These are phyloP conservation scores for Micractinium conductrix DNA, from an alignment of 139 green algal genomes.

Conservation along the genomic window DNA sequence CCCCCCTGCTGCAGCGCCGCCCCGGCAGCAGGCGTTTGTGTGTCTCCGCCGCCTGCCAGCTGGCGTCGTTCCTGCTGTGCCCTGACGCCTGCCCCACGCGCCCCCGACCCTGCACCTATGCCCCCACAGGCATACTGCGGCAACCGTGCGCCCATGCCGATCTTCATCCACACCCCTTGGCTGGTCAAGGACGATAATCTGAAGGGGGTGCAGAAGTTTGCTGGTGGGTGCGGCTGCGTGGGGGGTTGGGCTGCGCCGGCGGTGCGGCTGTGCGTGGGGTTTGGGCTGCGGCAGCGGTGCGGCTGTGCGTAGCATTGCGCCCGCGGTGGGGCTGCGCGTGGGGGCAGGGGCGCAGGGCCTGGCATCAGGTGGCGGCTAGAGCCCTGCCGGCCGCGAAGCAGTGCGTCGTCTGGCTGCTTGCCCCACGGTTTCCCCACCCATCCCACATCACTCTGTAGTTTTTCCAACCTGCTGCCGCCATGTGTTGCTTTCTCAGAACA, in stretches of 20 bases:
- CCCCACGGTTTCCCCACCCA: not conserved
- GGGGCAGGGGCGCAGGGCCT: not conserved
- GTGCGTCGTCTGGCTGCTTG: not conserved
- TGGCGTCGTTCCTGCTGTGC: not conserved
- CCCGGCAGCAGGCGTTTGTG: too few species aligned
- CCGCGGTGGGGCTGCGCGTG: too few species aligned
- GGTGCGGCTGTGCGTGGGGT: too few species aligned
- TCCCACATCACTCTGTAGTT: not conserved
- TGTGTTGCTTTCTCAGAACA: not conserved
- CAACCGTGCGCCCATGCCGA: not conserved
- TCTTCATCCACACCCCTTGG: slow-evolving; percentile 12
- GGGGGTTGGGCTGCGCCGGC: too few species aligned
- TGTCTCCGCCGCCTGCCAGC: not conserved
- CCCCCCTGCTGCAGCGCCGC: too few species aligned
- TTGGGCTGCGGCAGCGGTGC: too few species aligned
- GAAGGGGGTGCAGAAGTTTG: not conserved
- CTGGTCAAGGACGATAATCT: not conserved
- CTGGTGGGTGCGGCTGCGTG: not conserved
- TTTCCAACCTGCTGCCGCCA: too few species aligned
- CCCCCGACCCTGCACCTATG: not conserved
- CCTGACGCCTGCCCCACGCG: not conserved
- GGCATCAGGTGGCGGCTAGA: too few species aligned
- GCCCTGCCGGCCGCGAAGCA: not conserved
- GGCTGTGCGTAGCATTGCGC: too few species aligned
- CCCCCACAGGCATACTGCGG: not conserved